Evolutionary conservation across 2,329 filamentous ascomycete species (phyloP), one percentile per base, ranked within the genome.

Genomic region (Botrytis tulipae): DNA sequence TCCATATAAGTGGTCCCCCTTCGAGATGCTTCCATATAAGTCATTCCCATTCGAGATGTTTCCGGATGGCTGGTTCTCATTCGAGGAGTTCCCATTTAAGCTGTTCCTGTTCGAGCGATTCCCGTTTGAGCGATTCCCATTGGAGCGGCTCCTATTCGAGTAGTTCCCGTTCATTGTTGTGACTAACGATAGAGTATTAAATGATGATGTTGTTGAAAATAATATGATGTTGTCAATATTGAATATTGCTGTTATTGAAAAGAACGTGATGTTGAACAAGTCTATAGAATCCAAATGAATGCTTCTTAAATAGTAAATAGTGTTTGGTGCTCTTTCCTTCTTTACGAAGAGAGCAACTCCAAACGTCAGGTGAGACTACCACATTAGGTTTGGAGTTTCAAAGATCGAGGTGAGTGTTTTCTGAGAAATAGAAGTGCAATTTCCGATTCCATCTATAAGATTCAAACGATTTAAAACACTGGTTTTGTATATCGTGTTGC

Each of bases 1-100:
- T 1, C 2, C 51, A n/a, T 29, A 7, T 25, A 6, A 54, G 51
- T 16, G 0, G 3, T 18, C 29, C 2, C 1, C 46, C 4, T 48
- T 48, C 9, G 22, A 25, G 8, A 9, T 9, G 46, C 25, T 35
- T 4, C 32, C 32, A 25, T n/a, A 6, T 25, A 14, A 54, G 48
- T 7, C 0, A 5, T 16, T 54, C 4, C 0, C 51, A 14, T 54
- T n/a, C 12, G 48, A 54, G 48, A n/a, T 0, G 4, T n/a, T n/a
- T 1, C 4, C 3, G 4, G 16, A 4, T 10, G 46, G 25, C 18
- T 8, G 6, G 7, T 20, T 22, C 20, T 3, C 44, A 22, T 46
- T 22, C 7, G 44, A 46, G 22, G 4, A 25, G 22, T 48, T 25
- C 8, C 46, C 46, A 4, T 48, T 48, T 8, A 20, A 48, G 46